Percentiles rank a stretch among this genome's conserved stretches.
phyloP scores from a whole-genome alignment of 2,329 filamentous ascomycete species.

The Cladophialophora carrionii region DNA sequence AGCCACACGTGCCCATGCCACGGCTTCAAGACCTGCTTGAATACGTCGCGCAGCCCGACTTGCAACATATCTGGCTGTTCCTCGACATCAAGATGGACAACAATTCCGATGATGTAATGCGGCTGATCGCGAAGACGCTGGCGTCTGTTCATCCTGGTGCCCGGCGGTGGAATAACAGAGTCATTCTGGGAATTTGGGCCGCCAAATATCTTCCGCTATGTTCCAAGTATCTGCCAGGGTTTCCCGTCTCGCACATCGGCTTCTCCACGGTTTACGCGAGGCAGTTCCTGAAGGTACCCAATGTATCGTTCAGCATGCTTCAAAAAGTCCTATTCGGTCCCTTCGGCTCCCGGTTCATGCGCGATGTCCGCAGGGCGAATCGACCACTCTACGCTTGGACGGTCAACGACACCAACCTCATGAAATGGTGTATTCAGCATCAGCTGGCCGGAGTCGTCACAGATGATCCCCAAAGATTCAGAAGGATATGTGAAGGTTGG shows the following conservation, averaged over 20 bases:
- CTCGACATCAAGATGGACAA: conserved; percentile 75
- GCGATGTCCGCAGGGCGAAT: conserved; percentile 58
- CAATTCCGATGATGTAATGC: conserved; percentile 67
- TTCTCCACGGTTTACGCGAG: conserved; percentile 62
- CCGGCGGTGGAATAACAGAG: conserved; percentile 69
- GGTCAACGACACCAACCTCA: conserved; percentile 75
- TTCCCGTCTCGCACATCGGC: conserved; percentile 48
- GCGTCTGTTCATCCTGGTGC: conserved; percentile 53
- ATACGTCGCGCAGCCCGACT: conserved; percentile 67
- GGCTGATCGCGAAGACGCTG: conserved; percentile 67
- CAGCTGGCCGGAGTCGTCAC: conserved; percentile 80
- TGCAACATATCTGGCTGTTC: conserved; percentile 75
- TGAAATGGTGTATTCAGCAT: conserved; percentile 76
- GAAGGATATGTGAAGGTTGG: conserved; percentile 37
- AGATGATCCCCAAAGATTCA: conserved; percentile 73
- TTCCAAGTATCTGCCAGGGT: conserved; percentile 54
- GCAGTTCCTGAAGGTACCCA: conserved; percentile 68
- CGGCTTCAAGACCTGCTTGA: conserved; percentile 73
- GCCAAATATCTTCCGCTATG: conserved; percentile 70
- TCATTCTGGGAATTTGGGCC: conserved; percentile 83
- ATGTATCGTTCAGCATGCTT: conserved; percentile 77
- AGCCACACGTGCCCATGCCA: conserved; percentile 73
- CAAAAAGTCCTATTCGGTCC: conserved; percentile 70
- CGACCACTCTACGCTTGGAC: conserved; percentile 80
- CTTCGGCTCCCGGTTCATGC: conserved; percentile 68